Base-by-base conservation (phyloP, 306 rosid genomes). In the Ormosia semicastrata region DNA sequence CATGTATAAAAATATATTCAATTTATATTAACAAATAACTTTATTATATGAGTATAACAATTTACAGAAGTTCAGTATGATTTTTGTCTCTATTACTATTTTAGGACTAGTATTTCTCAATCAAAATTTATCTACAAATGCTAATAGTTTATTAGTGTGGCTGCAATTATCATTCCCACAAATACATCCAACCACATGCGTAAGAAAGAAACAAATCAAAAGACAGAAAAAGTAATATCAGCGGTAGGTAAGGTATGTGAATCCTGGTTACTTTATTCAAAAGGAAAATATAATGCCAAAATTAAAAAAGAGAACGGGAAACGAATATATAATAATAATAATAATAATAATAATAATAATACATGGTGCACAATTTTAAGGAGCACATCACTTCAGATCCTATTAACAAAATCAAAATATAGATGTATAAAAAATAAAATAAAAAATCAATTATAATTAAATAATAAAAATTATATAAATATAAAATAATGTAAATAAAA, bases 221-320 rank as follows among this genome's bases (percentile, higher is more conserved):
- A 0, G 24, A 24, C 24, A 30, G n/a, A 14, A 7, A 50, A 47
- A 29, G 1, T 29, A 24, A 8, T 18, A 7, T 24, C 10, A 33
- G 47, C 0, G 41, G 76, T 67, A 13, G 83, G 77, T 79, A 64
- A 69, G 37, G 60, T 17, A 70, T 44, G 71, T n/a, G 11, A 58
- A 58, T 46, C 29, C 14, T 5, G 33, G 2, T 59, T 69, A 58
- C 83, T 68, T 79, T 36, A 60, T 44, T 14, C 1, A 15, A 32
- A 79, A 70, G 71, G 60, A 33, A 69, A 43, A 44, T 66, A 33
- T 2, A 36, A 32, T 18, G 43, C 41, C 24, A 14, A 43, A 43
- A 43, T 3, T 41, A 53, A 2, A 2, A 78, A 24, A 30, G 36
- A 29, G 50, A 29, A 12, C 66, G 9, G 46, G 9, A 14, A 65